A percentile compares a stretch with the other conserved stretches of the same genome.
Evolutionary conservation across 495 filamentous ascomycete species (phyloP).

Genomic region (Xanthoparmelia taractica): DNA sequence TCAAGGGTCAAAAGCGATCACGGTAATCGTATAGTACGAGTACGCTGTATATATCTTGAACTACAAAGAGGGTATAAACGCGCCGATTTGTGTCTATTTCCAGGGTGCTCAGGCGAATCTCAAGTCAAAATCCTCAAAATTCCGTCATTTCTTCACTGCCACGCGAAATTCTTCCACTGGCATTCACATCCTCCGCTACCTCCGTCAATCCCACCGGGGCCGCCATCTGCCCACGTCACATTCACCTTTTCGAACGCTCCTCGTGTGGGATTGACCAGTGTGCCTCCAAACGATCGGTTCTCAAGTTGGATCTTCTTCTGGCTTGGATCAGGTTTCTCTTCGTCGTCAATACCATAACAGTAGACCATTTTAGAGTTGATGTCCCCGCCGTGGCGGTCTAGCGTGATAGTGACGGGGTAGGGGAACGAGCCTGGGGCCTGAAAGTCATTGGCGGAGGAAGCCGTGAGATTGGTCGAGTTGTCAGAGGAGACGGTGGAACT

Average conservation of each 20-base stretch:
- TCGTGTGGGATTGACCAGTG: slow-evolving; percentile 49
- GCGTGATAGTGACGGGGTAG: slow-evolving; percentile 71
- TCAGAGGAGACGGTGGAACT: slow-evolving; percentile 12
- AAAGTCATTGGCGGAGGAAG: slow-evolving; percentile 47
- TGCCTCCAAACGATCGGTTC: slow-evolving; percentile 51
- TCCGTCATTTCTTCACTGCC: background rate
- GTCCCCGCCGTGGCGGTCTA: slow-evolving; percentile 73
- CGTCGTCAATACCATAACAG: slow-evolving; percentile 55
- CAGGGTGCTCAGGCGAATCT: background rate
- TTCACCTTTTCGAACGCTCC: slow-evolving; percentile 38
- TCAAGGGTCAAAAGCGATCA: too few relatives aligned
- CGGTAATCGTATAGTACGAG: too few relatives aligned
- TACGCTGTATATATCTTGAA: too few relatives aligned
- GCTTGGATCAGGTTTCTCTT: slow-evolving; percentile 43
- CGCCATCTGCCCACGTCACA: slow-evolving; percentile 25
- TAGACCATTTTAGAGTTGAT: slow-evolving; percentile 58
- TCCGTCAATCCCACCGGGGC: slow-evolving; percentile 56
- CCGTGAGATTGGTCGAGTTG: slow-evolving; percentile 26
- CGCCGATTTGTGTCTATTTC: background rate
- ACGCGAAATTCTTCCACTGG: slow-evolving; percentile 58
- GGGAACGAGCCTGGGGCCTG: slow-evolving; percentile 68
- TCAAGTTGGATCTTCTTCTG: slow-evolving; percentile 51
- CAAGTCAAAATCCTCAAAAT: background rate
- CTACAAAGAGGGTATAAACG: background rate
- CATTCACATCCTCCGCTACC: slow-evolving; percentile 69